phyloP scores from a whole-genome alignment of 2,329 filamentous ascomycete species.

The Botrytis tulipae region DNA sequence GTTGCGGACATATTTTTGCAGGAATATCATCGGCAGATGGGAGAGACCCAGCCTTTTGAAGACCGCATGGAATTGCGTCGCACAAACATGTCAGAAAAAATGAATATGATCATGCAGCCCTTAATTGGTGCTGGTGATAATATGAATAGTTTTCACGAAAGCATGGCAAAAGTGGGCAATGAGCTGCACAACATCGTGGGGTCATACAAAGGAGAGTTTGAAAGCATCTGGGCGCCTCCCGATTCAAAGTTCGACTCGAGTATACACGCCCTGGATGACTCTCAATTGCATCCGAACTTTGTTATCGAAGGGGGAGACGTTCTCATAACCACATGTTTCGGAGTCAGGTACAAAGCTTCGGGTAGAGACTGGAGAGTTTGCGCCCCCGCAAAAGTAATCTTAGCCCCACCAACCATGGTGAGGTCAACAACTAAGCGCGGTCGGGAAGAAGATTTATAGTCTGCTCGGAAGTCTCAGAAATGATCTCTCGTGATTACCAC shows the following conservation, averaged over 20 bases:
- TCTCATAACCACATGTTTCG: background rate
- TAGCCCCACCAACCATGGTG: background rate
- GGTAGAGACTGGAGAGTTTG: background rate
- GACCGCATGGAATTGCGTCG: background rate
- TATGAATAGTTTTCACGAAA: background rate
- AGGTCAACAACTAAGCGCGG: background rate
- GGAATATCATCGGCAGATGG: background rate
- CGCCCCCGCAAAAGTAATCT: background rate
- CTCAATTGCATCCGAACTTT: background rate
- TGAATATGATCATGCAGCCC: slow-evolving; percentile 4
- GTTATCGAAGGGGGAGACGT: background rate
- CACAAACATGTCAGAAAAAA: background rate
- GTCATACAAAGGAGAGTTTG: background rate
- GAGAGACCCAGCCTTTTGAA: background rate
- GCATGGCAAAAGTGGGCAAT: background rate
- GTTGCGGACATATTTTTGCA: background rate
- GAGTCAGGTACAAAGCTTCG: background rate
- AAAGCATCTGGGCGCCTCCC: background rate
- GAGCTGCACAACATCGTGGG: background rate
- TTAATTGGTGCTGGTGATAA: slow-evolving; percentile 4
- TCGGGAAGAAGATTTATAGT: background rate
- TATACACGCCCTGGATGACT: background rate
- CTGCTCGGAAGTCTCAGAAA: background rate
- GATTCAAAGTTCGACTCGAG: background rate
- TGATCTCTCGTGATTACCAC: background rate